A percentile compares a stretch with the other conserved stretches of the same genome.
Evolutionary conservation across 1,284 basidiomycete genomes (phyloP).

Genomic region (Ganoderma meredithae): DNA sequence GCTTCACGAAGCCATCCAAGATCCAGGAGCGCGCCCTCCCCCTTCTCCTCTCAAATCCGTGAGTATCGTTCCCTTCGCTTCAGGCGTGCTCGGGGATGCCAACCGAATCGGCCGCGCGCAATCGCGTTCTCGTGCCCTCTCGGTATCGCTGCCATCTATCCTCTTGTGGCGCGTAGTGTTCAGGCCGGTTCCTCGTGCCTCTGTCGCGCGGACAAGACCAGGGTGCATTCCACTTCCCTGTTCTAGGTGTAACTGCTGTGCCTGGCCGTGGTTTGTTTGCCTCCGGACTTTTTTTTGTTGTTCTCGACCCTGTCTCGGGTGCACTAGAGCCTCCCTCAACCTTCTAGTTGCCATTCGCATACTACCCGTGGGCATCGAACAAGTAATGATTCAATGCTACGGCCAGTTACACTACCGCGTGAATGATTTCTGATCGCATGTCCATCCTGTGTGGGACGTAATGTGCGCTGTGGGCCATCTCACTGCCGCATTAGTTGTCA

Average conservation of each 20-base stretch:
- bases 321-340: background rate
- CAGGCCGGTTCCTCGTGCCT: background rate
- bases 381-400: background rate
- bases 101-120: background rate
- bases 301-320: background rate
- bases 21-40: slow-evolving; percentile 98
- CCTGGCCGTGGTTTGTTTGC: background rate
- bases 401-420: background rate
- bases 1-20: slow-evolving; percentile 98
- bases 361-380: background rate
- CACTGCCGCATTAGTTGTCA: background rate
- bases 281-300: background rate
- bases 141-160: background rate
- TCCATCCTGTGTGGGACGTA: background rate
- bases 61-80: slow-evolving; percentile 20
- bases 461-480: background rate
- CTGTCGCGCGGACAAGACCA: background rate
- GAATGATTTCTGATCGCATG: background rate
- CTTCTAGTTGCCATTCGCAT: background rate
- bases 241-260: background rate
- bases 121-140: background rate
- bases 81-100: background rate
- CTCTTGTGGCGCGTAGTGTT: background rate
- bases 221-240: background rate
- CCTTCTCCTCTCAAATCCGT: slow-evolving; percentile 92